Base-by-base conservation (phyloP, 164 flowering plant species). In the Vitis cinerea region DNA sequence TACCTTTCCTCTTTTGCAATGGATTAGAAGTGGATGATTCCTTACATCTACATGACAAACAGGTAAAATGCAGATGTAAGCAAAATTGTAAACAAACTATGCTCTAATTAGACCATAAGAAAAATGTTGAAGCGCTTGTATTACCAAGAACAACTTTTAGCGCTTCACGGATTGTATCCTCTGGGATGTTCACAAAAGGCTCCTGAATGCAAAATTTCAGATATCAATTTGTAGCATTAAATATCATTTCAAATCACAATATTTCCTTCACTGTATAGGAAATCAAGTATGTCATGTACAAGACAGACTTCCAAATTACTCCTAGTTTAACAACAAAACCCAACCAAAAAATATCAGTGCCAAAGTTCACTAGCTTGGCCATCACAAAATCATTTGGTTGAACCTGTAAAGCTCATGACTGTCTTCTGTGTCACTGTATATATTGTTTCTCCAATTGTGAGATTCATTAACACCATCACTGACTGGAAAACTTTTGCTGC, bases 1-100 rank as follows among this genome's bases (percentile, higher is more conserved):
- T 72, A 91, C 93, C 90, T 91, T 91, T 17, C 97, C 97, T 53
- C 90, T 83, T 68, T 89, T 91, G 83, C 97, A 91, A 66, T 91
- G 97, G 67, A 91, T 86, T 52, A 91, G 70, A 59, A 91, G 61
- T 4, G 97, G 97, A 70, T 85, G 94, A 70, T 83, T 89, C 74
- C 77, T 85, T 58, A 77, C 83, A 82, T 91, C 97, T 89, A 86
- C 75, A 70, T 5, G 1, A 17, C 68, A 63, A 19, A 60, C 19
- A 59, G 49, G 16, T 23, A 37, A 37, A 37, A 37, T 17, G 52
- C 11, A 58, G 59, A 44, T 19, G 65, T 10, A 59, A 16, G n/a
- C n/a, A 62, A 51, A 10, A 58, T 3, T 13, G 17, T 6, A 51
- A 17, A 69, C 11, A 8, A 52, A 64, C 31, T 9, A 17, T 44